These are phyloP conservation scores for Hypoxylon sp. DNA, from an alignment of 2,329 filamentous ascomycete genomes.

Conservation along the genomic window DNA sequence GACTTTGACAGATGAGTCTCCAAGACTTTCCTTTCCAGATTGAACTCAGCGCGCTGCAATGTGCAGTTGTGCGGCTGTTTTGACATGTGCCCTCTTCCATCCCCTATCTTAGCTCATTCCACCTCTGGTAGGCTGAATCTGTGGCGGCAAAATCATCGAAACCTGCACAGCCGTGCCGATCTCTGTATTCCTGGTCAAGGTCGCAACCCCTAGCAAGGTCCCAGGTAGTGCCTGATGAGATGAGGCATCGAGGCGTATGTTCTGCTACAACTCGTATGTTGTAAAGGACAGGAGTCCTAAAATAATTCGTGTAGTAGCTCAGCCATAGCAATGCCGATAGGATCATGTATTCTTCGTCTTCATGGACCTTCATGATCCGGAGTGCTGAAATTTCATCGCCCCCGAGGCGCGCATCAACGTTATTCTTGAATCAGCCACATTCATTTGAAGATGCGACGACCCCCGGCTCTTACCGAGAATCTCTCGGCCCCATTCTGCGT, in stretches of 20 bases:
- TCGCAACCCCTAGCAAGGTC: not conserved
- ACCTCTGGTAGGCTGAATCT: not conserved
- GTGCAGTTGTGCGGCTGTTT: not conserved
- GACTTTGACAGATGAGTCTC: not conserved
- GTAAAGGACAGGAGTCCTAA: not conserved
- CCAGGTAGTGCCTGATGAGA: not conserved
- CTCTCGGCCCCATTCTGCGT: constrained; percentile 72
- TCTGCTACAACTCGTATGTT: not conserved
- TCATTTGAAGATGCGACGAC: constrained; percentile 68
- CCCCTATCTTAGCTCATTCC: not conserved
- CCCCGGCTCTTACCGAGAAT: constrained; percentile 68
- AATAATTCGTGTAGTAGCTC: not conserved
- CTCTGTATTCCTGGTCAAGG: not conserved
- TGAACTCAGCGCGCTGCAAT: not conserved
- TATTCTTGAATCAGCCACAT: not conserved
- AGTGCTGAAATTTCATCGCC: not conserved
- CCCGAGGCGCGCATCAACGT: not conserved
- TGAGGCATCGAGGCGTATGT: not conserved
- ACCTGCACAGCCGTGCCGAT: not conserved
- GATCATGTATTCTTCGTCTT: not conserved
- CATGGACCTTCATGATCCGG: not conserved
- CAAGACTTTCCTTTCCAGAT: not conserved
- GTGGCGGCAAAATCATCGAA: not conserved
- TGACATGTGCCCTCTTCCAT: too few species aligned
- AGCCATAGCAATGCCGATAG: not conserved